A percentile compares a stretch with the other conserved stretches of the same genome.
phyloP scores from a whole-genome alignment of 805 yeast species.

The Candida maesae region DNA sequence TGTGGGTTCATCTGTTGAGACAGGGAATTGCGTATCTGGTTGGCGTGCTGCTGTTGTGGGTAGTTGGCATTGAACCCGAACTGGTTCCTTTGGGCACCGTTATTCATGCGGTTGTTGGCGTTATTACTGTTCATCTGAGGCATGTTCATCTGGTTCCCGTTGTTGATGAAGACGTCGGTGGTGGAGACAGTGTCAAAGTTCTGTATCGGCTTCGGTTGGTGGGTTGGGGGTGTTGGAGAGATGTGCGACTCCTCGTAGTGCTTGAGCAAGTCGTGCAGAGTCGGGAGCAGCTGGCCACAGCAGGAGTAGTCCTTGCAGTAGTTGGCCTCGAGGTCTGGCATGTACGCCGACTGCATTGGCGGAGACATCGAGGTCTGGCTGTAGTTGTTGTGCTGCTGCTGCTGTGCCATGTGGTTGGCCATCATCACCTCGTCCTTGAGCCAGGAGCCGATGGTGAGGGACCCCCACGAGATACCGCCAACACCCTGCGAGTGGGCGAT shows the following conservation, averaged over 20 bases:
- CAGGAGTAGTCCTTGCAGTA: conserved; percentile 96
- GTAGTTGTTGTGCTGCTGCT: conserved; percentile 10
- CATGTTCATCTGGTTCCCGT: conserved; percentile 30
- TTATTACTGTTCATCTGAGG: conserved; percentile 10
- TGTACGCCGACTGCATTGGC: conserved; percentile 66
- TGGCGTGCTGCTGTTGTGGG: conserved; percentile 11
- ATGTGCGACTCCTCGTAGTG: conserved; percentile 98
- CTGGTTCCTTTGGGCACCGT: conserved; percentile 23
- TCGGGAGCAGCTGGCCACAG: conserved; percentile 90
- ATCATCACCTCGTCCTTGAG: conserved; percentile 87
- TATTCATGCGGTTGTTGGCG: conserved; percentile 23
- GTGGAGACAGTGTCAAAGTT: conserved; percentile 88
- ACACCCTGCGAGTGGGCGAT: conserved; percentile 96
- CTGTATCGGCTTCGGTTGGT: conserved; percentile 47
- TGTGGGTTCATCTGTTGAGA: conserved; percentile 10
- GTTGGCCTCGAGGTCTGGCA: conserved; percentile 91
- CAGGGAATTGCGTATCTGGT: conserved; percentile 16
- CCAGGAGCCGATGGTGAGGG: conserved; percentile 94
- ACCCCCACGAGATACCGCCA: conserved; percentile 98
- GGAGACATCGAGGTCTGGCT: conserved; percentile 43
- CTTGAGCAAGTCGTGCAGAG: conserved; percentile 85
- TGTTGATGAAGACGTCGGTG: conserved; percentile 78
- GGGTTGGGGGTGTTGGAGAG: conserved; percentile 49
- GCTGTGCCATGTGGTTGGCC: conserved; percentile 27
- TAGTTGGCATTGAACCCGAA: conserved; percentile 17